Evolutionary conservation across 768 basidiomycete species (phyloP), one percentile per base, ranked within the genome.

Genomic region (Hygrophorus russula): DNA sequence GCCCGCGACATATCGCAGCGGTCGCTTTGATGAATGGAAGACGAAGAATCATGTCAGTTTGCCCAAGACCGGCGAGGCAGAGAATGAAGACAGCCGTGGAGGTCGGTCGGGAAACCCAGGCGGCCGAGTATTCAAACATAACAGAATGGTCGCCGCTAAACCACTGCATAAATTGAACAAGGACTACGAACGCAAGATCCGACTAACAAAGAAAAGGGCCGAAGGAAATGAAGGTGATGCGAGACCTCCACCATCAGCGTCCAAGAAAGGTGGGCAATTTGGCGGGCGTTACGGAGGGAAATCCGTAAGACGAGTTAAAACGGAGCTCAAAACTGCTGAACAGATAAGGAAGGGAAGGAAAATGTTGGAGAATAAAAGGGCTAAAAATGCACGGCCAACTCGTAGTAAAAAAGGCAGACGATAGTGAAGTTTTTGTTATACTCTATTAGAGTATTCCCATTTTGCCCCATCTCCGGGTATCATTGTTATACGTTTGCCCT

Each of bases 21-120:
- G 96, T 9, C 78, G 89, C 12, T 99, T 89, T 59, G 88, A 94
- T 44, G 91, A 94, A 58, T 99, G 96, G 96, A 86, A 83, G 60
- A 69, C 74, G 47, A 88, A 86, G 62, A 78, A 70, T 40, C 79
- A 75, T 31, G 64, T 77, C n/a, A 71, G 64, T 47, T 59, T 97
- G 29, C 92, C 92, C 0, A 74, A 74, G 46, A 69, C 84, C n/a
- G 93, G 93, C 14, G 92, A 96, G 57, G 69, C 64, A 2, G 92
- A 94, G 59, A 66, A 69, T 37, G 69, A 69, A 24, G 54, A 55
- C 11, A 49, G 59, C 9, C 54, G 57, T 20, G 51, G 57, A 33
- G 49, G 51, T 36, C 58, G 56, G n/a, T 44, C 53, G n/a, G 60
- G 63, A 9, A 71, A 73, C 11, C 54, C 55, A 27, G 70, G 70